These are phyloP conservation scores for Monocercomonoides exilis DNA, from an alignment of 78 protist species.

Conservation along the genomic window DNA sequence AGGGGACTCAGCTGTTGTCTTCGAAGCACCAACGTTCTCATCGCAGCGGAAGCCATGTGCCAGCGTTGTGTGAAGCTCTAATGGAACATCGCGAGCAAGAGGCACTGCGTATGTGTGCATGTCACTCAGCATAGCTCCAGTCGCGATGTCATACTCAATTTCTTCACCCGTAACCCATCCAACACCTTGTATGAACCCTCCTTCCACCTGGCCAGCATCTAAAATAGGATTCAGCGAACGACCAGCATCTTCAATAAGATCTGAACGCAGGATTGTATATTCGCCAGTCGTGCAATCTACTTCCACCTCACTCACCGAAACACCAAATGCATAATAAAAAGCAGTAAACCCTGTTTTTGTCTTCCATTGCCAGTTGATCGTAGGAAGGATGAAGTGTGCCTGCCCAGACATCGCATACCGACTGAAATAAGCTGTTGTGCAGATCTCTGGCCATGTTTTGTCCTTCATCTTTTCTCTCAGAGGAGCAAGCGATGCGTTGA, in stretches of 20 bases:
- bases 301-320: conserved; percentile 74
- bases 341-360: not conserved
- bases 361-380: conserved; percentile 40
- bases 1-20: conserved; percentile 33
- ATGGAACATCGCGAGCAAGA: not conserved
- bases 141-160: conserved; percentile 1
- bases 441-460: conserved; percentile 25
- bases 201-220: conserved; percentile 80
- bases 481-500: conserved; percentile 7
- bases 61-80: not conserved
- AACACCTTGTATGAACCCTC: conserved; percentile 76
- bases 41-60: not conserved
- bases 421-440: conserved; percentile 46
- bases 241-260: conserved; percentile 87
- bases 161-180: conserved; percentile 83
- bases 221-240: conserved; percentile 73
- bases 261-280: conserved; percentile 42
- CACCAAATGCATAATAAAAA: conserved; percentile 74
- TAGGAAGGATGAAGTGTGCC: conserved; percentile 73
- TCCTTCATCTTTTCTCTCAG: not conserved
- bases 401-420: conserved; percentile 66
- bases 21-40: not conserved
- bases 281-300: conserved; percentile 85
- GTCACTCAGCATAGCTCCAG: conserved; percentile 1
- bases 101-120: conserved; percentile 23